These are phyloP conservation scores for Crithidia fasciculata DNA, from an alignment of 208 protist genomes.

Conservation along the genomic window DNA sequence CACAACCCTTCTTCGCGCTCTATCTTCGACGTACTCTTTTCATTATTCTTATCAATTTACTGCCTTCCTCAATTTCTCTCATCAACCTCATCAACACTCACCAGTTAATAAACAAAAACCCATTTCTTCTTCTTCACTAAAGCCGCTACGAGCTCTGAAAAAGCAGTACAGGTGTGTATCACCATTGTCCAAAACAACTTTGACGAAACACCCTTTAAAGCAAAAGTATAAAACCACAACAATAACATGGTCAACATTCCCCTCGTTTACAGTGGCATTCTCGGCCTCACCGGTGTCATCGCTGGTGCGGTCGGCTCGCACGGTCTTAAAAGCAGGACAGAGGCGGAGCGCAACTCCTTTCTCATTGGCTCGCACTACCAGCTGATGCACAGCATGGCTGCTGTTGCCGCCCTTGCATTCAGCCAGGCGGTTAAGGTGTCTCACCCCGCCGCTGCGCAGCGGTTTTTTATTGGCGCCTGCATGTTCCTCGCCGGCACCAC, in stretches of 20 bases:
- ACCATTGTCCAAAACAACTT: no score
- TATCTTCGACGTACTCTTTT: no score
- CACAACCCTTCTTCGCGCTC: no score
- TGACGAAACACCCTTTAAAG: no score
- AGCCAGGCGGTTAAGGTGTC: slow-evolving; percentile 11
- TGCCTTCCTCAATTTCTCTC: no score
- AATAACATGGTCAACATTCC: slow-evolving; percentile 26
- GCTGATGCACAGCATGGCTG: slow-evolving; percentile 58
- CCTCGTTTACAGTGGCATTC: slow-evolving; percentile 33
- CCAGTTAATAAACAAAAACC: no score
- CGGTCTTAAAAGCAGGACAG: slow-evolving; percentile 29
- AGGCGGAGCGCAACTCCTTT: slow-evolving; percentile 40
- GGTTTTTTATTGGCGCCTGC: slow-evolving; percentile 23
- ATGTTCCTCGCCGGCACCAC: slow-evolving; percentile 41
- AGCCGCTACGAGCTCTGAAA: no score
- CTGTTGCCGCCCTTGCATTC: slow-evolving; percentile 28
- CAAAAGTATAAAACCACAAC: no score
- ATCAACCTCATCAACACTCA: no score
- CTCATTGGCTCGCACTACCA: slow-evolving; percentile 42
- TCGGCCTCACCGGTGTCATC: slow-evolving; percentile 43
- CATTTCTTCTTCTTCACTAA: no score
- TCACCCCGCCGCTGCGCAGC: slow-evolving; percentile 20
- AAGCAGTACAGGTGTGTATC: no score
- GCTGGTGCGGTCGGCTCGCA: slow-evolving; percentile 48
- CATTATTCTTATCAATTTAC: no score